Conservation (phyloP, 2,329 filamentous ascomycete species). For the Diplodia seriata region DNA sequence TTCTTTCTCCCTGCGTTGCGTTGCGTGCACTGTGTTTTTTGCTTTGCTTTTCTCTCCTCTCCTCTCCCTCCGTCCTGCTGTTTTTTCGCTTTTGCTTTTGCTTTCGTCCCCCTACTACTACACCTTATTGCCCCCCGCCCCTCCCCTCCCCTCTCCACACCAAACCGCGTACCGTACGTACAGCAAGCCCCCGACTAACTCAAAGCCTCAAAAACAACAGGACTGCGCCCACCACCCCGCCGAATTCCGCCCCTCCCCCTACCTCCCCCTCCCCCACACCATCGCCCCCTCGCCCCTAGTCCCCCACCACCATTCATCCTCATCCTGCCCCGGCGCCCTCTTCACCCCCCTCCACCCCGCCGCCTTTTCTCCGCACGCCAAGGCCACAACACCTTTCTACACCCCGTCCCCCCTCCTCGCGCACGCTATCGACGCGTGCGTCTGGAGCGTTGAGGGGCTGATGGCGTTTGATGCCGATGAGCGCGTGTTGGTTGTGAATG, state of each 20-base stretch:
- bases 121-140: too few species aligned
- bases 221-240: slow-evolving; percentile 15
- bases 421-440: not conserved
- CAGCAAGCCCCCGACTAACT: too few species aligned
- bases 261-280: slow-evolving; percentile 7
- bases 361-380: not conserved
- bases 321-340: not conserved
- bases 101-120: too few species aligned
- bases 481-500: slow-evolving; percentile 28
- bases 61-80: not conserved
- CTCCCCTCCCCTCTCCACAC: too few species aligned
- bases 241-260: slow-evolving; percentile 19
- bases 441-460: slow-evolving; percentile 18
- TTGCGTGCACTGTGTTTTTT: too few species aligned
- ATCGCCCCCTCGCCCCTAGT: not conserved
- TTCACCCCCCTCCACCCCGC: not conserved
- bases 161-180: too few species aligned
- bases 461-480: slow-evolving; percentile 28
- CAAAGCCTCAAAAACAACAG: too few species aligned
- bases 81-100: not conserved
- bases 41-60: too few species aligned
- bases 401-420: not conserved
- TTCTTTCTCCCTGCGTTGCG: not conserved
- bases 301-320: not conserved
- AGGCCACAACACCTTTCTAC: not conserved